Conservation (phyloP, 495 filamentous ascomycete species). For the Penicillium cosmopolitanum region DNA sequence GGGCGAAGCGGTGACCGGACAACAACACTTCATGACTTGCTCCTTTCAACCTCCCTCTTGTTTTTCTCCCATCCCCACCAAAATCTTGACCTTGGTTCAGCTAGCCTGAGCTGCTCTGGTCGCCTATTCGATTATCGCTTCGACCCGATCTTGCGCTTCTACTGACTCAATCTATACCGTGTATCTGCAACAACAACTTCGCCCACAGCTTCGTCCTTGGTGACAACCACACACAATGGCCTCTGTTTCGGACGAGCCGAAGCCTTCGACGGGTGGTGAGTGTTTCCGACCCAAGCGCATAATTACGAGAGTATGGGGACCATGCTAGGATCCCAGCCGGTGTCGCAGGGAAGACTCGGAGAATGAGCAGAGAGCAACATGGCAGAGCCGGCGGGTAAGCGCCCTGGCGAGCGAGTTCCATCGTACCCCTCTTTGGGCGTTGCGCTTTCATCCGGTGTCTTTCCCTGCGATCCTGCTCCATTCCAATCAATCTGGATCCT, state of each 20-base stretch:
- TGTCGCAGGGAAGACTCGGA: slow-evolving; percentile 10
- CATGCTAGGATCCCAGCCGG: neutral
- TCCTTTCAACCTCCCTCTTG: slow-evolving; percentile 5
- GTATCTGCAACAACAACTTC: neutral
- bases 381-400: slow-evolving; percentile 6
- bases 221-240: slow-evolving; percentile 15
- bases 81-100: slow-evolving; percentile 11
- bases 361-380: slow-evolving; percentile 5
- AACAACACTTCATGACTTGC: slow-evolving; percentile 15
- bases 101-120: slow-evolving; percentile 11
- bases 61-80: slow-evolving; percentile 6
- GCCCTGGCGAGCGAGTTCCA: slow-evolving; percentile 5
- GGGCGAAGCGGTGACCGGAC: slow-evolving; percentile 28
- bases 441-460: slow-evolving; percentile 1
- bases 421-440: neutral
- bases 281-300: neutral
- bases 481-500: neutral
- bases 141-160: neutral
- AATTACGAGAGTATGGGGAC: neutral
- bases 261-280: slow-evolving; percentile 18
- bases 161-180: neutral
- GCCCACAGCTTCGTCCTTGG: slow-evolving; percentile 1
- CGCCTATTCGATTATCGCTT: neutral
- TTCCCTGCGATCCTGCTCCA: neutral
- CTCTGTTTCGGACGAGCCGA: slow-evolving; percentile 17